Evolutionary conservation across 768 basidiomycete species (phyloP), one percentile per base, ranked within the genome.

Genomic region (Lactifluus piperatus): DNA sequence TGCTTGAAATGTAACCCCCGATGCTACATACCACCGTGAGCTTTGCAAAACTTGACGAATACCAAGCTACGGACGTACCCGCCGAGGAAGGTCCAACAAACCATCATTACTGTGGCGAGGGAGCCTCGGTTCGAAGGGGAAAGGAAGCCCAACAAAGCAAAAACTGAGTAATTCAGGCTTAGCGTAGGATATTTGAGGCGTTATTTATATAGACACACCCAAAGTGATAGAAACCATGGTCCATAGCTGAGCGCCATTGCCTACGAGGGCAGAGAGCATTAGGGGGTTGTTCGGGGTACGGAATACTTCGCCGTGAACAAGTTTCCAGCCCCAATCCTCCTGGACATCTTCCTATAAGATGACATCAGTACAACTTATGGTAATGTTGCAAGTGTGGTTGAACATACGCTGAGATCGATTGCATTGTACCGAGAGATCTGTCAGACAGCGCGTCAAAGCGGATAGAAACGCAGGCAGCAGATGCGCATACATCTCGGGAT

Each of bases 291-390:
- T 73, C 1, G 95, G 95, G 1, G 85, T 76, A 22, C 95, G 82
- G 78, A 97, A 98, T 18, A 98, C 91, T 72, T 98, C 95, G 22
- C 93, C 94, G 65, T 97, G 93, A 24, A 98, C 85, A 18, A 98
- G 81, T 69, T 98, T 98, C 95, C 95, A 98, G 2, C 95, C 95
- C 81, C 87, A 95, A 66, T 98, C 95, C 74, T 98, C 95, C 71
- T 94, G 92, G 2, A 97, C 89, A 67, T 95, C 93, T 68, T 95
- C 93, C 89, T 92, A 63, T 34, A n/a, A 18, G 48, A 22, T 29
- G 27, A 9, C 46, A 47, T 54, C 14, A 48, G 52, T 7, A 45
- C 32, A 39, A 39, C 6, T 10, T 16, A 37, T 24, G 4, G 22
- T 20, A 34, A 26, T 18, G 2, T 9, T 10, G 13, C 22, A 7